Evolutionary conservation across 176 grass and related monocot genomes (phyloP).

Genomic region (Neostapfia colusana): DNA sequence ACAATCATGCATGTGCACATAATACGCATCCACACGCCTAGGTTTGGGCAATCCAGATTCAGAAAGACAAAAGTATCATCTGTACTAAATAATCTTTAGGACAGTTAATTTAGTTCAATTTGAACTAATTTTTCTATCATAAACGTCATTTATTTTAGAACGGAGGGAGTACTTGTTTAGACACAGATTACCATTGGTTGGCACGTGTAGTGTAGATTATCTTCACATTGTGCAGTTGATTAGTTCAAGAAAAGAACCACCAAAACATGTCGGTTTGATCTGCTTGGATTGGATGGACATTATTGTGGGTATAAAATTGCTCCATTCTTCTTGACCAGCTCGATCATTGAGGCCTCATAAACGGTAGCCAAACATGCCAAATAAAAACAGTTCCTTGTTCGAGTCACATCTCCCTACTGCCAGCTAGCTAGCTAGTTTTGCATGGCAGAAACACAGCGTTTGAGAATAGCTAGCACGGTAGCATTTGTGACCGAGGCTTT

Average conservation of each 20-base stretch:
- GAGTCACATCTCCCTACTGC: conserved; percentile 2
- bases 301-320: background rate
- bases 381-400: conserved; percentile 6
- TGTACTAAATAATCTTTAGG: no score
- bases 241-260: conserved; percentile 32
- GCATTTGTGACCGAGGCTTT: conserved; percentile 34
- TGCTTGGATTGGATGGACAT: background rate
- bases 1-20: conserved; percentile 6
- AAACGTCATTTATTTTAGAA: no score
- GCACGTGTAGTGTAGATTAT: conserved; percentile 35
- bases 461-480: conserved; percentile 14
- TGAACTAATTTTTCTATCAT: no score
- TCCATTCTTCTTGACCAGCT: conserved; percentile 42
- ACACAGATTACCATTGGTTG: conserved; percentile 28
- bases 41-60: conserved; percentile 38
- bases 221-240: conserved; percentile 44
- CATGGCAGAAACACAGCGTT: background rate
- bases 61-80: no score
- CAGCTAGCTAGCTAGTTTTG: background rate
- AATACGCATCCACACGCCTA: background rate
- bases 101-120: no score
- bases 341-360: conserved; percentile 16
- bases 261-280: conserved; percentile 35
- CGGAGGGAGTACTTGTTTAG: no score
- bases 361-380: background rate